A percentile compares a stretch with the other conserved stretches of the same genome.
Conservation (phyloP, 2,329 filamentous ascomycete species). For the Trichophyton simii region DNA sequence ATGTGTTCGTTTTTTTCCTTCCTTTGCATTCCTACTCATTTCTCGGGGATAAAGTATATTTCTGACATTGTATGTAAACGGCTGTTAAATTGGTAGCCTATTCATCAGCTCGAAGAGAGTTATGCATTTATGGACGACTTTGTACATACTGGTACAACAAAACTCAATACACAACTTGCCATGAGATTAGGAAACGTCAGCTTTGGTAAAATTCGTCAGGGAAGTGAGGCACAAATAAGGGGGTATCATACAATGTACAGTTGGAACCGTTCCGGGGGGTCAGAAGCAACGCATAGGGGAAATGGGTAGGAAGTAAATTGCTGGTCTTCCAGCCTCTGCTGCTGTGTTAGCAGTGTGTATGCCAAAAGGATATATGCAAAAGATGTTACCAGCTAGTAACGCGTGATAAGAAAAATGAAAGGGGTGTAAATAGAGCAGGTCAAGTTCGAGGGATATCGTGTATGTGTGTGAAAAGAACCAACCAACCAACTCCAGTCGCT, state of each 20-base stretch:
- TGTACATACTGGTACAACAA: not conserved
- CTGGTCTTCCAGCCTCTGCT: not conserved
- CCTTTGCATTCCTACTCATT: not conserved
- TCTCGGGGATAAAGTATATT: not conserved
- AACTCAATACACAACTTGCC: not conserved
- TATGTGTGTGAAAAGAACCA: not conserved
- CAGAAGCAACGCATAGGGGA: not conserved
- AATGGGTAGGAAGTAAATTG: not conserved
- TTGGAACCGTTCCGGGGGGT: not conserved
- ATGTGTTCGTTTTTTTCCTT: not conserved
- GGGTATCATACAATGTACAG: slow-evolving; percentile 1
- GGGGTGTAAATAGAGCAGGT: not conserved
- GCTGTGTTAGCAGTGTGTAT: not conserved
- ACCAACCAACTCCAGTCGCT: not conserved
- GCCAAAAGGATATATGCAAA: not conserved
- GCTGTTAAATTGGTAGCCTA: not conserved
- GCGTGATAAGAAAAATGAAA: not conserved
- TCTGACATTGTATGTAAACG: not conserved
- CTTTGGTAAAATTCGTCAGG: not conserved
- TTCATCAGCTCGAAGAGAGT: no score
- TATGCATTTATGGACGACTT: not conserved
- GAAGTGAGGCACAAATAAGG: not conserved
- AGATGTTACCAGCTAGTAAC: not conserved
- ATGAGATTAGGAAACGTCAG: not conserved
- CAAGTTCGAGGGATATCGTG: not conserved